phyloP scores from a whole-genome alignment of 2,329 filamentous ascomycete genomes.

The Aspergillus sp. region DNA sequence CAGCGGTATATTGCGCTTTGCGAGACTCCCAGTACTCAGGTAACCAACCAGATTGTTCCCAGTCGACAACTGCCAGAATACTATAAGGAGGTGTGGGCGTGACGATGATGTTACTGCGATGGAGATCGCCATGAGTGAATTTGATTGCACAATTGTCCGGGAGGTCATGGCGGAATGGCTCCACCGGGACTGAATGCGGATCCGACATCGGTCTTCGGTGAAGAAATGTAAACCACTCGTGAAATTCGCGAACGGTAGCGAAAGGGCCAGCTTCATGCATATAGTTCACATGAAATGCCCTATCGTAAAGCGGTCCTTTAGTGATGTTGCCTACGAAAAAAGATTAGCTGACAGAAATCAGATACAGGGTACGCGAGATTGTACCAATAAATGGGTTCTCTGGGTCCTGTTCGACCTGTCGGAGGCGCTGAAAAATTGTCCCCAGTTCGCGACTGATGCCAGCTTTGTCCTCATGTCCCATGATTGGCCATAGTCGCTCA shows the following conservation, averaged over 20 bases:
- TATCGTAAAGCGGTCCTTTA: conserved; percentile 19
- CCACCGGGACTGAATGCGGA: conserved; percentile 23
- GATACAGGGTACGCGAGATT: background rate
- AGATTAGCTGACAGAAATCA: background rate
- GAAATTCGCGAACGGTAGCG: conserved; percentile 26
- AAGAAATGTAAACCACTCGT: conserved; percentile 31
- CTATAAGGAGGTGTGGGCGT: conserved; percentile 15
- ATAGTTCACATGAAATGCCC: conserved; percentile 17
- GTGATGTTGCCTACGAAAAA: conserved; percentile 16
- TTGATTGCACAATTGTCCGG: conserved; percentile 30
- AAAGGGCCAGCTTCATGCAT: conserved; percentile 27
- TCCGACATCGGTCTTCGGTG: conserved; percentile 19
- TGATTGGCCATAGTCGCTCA: conserved; percentile 23
- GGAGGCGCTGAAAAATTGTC: conserved; percentile 18
- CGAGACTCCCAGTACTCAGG: conserved; percentile 32
- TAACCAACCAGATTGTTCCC: conserved; percentile 32
- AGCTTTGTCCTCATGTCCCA: conserved; percentile 14
- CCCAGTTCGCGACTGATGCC: conserved; percentile 18
- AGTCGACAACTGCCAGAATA: conserved; percentile 28
- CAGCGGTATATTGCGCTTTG: conserved; percentile 24
- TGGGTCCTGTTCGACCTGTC: conserved; percentile 24
- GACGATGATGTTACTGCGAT: conserved; percentile 33
- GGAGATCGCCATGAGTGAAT: conserved; percentile 36
- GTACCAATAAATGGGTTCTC: conserved; percentile 26
- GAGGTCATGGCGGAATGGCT: conserved; percentile 27